Percentiles rank a stretch among this genome's conserved stretches.
phyloP scores from a whole-genome alignment of 139 green algal genomes.

The Deuterostichococcus epilithicus region DNA sequence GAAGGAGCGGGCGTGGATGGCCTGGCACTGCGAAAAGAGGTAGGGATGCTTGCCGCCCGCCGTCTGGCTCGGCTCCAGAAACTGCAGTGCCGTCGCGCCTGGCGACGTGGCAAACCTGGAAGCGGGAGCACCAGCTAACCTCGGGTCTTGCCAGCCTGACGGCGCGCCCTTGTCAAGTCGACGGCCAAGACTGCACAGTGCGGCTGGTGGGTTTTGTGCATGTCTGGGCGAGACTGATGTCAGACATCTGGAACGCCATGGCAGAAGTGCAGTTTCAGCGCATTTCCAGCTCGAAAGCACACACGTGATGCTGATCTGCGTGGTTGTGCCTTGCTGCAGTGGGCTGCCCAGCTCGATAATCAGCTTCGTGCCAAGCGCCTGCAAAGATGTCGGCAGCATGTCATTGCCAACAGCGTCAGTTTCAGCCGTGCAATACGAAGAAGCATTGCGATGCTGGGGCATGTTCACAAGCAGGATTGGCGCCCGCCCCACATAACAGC shows the following conservation, averaged over 20 bases:
- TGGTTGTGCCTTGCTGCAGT: slow-evolving; percentile 29
- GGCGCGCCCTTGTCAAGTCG: no score
- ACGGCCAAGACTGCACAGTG: slow-evolving; percentile 2
- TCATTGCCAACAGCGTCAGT: background rate
- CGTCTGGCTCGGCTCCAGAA: slow-evolving; percentile 72
- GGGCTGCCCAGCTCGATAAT: slow-evolving; percentile 7
- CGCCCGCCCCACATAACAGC: no score
- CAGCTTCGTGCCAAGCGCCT: slow-evolving; percentile 50
- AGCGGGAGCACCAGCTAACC: background rate
- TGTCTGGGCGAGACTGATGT: no score
- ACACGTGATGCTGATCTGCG: background rate
- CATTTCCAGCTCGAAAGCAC: background rate
- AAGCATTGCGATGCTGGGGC: no score
- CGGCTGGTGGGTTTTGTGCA: no score
- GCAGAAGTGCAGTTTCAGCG: no score
- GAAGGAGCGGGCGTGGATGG: slow-evolving; percentile 87
- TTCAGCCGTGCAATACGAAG: background rate
- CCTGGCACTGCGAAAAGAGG: slow-evolving; percentile 92
- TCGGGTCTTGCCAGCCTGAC: background rate
- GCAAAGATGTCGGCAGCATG: background rate
- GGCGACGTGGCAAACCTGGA: slow-evolving; percentile 39
- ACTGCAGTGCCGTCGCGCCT: slow-evolving; percentile 68
- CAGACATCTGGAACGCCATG: no score
- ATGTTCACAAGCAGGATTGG: no score
- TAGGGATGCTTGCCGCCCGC: slow-evolving; percentile 79